Percentiles rank a stretch among this genome's conserved stretches.
phyloP scores from a whole-genome alignment of 345 rosid genomes.

The Bretschneidera sinensis region DNA sequence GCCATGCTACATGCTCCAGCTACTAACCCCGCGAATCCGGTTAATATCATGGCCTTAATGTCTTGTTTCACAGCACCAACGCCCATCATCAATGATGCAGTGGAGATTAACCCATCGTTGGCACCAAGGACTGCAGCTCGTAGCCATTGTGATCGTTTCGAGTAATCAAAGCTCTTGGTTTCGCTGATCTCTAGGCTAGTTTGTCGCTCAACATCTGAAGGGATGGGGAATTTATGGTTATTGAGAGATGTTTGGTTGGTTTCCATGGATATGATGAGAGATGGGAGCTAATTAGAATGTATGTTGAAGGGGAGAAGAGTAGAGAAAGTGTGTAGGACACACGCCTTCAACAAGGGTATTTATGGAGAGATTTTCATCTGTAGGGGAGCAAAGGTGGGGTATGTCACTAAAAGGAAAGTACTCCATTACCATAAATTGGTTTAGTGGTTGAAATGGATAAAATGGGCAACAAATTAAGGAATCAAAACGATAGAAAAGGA shows the following conservation, averaged over 20 bases:
- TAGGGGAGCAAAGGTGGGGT: conserved; percentile 42
- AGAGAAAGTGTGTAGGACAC: conserved; percentile 60
- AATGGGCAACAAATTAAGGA: no score
- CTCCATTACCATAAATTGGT: no score
- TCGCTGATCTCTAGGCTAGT: conserved; percentile 18
- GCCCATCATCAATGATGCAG: conserved; percentile 89
- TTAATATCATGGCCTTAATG: conserved; percentile 68
- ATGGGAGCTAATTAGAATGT: background rate
- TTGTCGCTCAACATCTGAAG: conserved; percentile 39
- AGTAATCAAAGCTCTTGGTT: conserved; percentile 49
- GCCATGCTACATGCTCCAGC: conserved; percentile 99
- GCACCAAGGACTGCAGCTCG: conserved; percentile 94
- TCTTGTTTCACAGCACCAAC: conserved; percentile 84
- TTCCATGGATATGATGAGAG: conserved; percentile 23
- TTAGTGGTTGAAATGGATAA: no score
- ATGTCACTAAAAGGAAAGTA: conserved; percentile 39
- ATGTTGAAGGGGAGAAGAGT: conserved; percentile 13
- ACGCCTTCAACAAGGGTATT: conserved; percentile 47
- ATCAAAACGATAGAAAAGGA: no score
- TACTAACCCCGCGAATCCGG: conserved; percentile 84
- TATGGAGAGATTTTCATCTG: conserved; percentile 27
- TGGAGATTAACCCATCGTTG: conserved; percentile 84
- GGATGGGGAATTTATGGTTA: conserved; percentile 26
- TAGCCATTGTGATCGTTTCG: conserved; percentile 89
- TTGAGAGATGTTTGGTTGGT: conserved; percentile 25